These are phyloP conservation scores for Bipolaris gigantea DNA, from an alignment of 2,329 filamentous ascomycete species.

Conservation along the genomic window DNA sequence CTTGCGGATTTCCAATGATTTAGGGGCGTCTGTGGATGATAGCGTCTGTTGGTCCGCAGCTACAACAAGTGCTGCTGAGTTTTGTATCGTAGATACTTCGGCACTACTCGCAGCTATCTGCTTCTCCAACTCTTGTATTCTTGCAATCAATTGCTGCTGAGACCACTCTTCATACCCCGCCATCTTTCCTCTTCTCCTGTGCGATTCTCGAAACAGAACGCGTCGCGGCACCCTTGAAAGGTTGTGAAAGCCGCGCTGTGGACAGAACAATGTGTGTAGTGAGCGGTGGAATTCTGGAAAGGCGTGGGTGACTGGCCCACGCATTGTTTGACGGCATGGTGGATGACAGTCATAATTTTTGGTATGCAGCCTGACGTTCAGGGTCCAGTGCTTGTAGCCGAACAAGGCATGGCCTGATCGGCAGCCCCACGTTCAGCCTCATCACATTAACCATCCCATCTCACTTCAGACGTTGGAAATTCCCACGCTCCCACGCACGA, in stretches of 20 bases:
- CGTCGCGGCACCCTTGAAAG: slow-evolving; percentile 38
- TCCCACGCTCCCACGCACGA: too few species aligned
- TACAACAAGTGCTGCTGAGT: slow-evolving; percentile 5
- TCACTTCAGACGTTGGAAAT: background rate
- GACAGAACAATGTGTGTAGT: slow-evolving; percentile 34
- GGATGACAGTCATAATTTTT: slow-evolving; percentile 31
- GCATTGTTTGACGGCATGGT: slow-evolving; percentile 30
- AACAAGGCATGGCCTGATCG: slow-evolving; percentile 8
- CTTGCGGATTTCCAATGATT: slow-evolving; percentile 27
- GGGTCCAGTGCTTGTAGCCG: slow-evolving; percentile 21
- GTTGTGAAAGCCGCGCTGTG: slow-evolving; percentile 36
- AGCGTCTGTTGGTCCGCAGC: background rate
- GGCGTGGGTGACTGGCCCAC: slow-evolving; percentile 26
- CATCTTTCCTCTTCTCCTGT: slow-evolving; percentile 23
- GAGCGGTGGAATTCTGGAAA: slow-evolving; percentile 34
- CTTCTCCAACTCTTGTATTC: slow-evolving; percentile 38
- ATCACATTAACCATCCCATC: background rate
- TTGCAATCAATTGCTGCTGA: slow-evolving; percentile 39
- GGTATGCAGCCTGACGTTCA: slow-evolving; percentile 30
- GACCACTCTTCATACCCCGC: slow-evolving; percentile 38
- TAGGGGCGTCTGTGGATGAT: background rate
- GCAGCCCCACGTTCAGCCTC: slow-evolving; percentile 1
- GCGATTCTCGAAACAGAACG: slow-evolving; percentile 17
- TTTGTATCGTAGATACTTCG: background rate
- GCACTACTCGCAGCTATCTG: slow-evolving; percentile 9